Conservation (phyloP, 768 basidiomycete genomes). For the Amanita thiersii region DNA sequence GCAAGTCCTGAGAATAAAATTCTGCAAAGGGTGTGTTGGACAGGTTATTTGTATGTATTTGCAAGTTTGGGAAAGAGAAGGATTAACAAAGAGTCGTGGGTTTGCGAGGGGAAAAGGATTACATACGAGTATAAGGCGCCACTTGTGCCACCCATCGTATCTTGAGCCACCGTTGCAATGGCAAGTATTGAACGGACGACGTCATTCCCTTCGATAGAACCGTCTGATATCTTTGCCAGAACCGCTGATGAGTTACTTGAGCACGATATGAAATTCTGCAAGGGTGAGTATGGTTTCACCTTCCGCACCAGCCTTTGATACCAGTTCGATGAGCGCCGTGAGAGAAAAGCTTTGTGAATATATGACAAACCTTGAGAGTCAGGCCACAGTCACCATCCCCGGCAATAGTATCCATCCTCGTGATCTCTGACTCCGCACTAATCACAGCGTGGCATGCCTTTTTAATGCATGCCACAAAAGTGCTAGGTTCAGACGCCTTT, state of each 20-base stretch:
- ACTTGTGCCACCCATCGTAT: constrained; percentile 86
- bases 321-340: background rate
- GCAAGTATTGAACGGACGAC: constrained; percentile 56
- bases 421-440: constrained; percentile 81
- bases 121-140: constrained; percentile 87
- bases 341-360: background rate
- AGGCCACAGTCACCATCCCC: constrained; percentile 76
- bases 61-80: background rate
- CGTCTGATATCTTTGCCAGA: constrained; percentile 45
- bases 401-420: constrained; percentile 82
- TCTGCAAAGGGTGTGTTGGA: constrained; percentile 26
- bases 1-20: constrained; percentile 90
- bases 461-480: constrained; percentile 47
- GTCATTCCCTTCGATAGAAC: constrained; percentile 52
- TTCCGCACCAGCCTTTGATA: constrained; percentile 56
- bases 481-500: constrained; percentile 29
- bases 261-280: constrained; percentile 1
- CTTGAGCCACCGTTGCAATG: constrained; percentile 71
- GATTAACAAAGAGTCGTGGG: background rate
- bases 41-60: constrained; percentile 1
- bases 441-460: constrained; percentile 62
- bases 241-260: constrained; percentile 34
- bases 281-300: constrained; percentile 27
- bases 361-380: constrained; percentile 33
- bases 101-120: background rate